Evolutionary conservation across 164 flowering plant species (phyloP).

Genomic region (Euptelea pleiosperma): DNA sequence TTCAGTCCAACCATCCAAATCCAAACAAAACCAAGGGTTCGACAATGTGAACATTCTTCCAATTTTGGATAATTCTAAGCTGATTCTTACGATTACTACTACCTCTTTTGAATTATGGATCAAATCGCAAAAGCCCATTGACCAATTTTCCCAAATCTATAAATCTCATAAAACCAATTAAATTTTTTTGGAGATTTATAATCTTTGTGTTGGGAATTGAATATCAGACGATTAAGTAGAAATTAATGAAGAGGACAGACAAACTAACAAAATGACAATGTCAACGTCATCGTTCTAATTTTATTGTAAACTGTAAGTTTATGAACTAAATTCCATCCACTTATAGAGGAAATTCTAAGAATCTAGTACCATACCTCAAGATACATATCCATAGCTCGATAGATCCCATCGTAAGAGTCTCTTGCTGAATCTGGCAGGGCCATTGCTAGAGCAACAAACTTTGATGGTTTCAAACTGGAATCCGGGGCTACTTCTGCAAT

Average conservation of each 20-base stretch:
- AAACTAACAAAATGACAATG: too few relatives aligned
- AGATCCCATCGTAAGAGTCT: slow-evolving; percentile 61
- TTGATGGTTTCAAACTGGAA: slow-evolving; percentile 52
- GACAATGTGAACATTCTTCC: neutral
- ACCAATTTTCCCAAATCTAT: too few relatives aligned
- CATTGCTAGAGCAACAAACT: slow-evolving; percentile 47
- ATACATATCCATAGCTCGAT: slow-evolving; percentile 64
- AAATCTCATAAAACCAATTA: too few relatives aligned
- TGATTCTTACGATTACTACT: too few relatives aligned
- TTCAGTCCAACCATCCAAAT: slow-evolving; percentile 8
- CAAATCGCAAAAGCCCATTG: too few relatives aligned
- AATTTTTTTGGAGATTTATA: too few relatives aligned
- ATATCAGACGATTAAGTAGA: too few relatives aligned
- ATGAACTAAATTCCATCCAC: neutral
- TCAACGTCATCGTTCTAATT: too few relatives aligned
- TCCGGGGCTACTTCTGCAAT: slow-evolving; percentile 80
- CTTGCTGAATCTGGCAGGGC: slow-evolving; percentile 73
- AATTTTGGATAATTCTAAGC: too few relatives aligned
- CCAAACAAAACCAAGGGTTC: neutral
- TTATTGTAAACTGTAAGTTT: too few relatives aligned
- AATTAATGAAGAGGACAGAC: too few relatives aligned
- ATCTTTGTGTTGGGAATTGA: too few relatives aligned
- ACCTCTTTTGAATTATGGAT: neutral
- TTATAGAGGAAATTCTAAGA: neutral
- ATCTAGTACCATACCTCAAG: slow-evolving; percentile 51